phyloP scores from a whole-genome alignment of 2,329 filamentous ascomycete species.

The Botrytis fragariae region DNA sequence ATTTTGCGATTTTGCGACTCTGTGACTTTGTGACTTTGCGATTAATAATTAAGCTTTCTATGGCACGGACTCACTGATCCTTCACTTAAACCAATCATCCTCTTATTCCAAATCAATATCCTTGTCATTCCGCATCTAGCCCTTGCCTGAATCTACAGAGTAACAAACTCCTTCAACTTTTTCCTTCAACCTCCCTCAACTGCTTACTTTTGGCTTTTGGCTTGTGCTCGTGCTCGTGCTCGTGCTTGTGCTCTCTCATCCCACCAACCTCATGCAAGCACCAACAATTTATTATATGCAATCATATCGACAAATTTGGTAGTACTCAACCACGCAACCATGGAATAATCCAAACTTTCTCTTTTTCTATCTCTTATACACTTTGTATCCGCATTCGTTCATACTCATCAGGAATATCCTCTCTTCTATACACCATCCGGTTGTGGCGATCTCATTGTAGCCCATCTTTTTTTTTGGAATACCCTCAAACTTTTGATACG shows the following conservation, averaged over 20 bases:
- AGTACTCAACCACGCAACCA: background rate
- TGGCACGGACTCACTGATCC: background rate
- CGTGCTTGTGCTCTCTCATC: background rate
- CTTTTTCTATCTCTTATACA: background rate
- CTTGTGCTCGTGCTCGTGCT: background rate
- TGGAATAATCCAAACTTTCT: slow-evolving; percentile 2
- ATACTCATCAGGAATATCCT: background rate
- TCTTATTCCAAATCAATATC: background rate
- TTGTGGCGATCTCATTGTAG: background rate
- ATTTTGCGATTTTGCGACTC: background rate
- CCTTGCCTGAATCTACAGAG: background rate
- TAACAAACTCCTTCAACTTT: background rate
- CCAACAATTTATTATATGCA: slow-evolving; percentile 1
- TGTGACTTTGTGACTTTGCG: background rate
- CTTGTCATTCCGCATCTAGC: slow-evolving; percentile 7
- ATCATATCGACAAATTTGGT: background rate
- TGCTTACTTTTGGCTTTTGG: background rate
- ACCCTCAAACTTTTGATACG: background rate
- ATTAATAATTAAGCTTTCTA: background rate
- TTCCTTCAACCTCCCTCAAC: background rate
- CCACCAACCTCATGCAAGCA: background rate
- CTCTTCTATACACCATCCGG: background rate
- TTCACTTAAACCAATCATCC: background rate
- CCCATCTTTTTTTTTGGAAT: slow-evolving; percentile 4
- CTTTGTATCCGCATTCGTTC: background rate